Percentiles rank a stretch among this genome's conserved stretches.
These are phyloP conservation scores for Histomonas meleagridis DNA, from an alignment of 208 protist genomes.

Conservation along the genomic window DNA sequence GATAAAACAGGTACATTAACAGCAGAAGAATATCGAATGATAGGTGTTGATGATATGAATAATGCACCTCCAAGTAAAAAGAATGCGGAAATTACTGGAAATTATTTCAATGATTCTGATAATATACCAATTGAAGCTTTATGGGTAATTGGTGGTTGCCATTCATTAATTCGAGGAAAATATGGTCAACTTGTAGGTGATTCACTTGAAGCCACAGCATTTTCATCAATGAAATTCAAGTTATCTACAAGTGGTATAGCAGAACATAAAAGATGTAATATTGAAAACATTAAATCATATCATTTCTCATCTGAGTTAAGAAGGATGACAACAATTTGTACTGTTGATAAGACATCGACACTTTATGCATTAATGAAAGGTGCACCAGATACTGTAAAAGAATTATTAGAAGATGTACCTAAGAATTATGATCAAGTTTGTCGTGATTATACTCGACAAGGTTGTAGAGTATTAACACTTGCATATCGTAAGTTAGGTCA, in stretches of 20 bases:
- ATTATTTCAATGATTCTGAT: not conserved
- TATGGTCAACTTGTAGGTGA: constrained; percentile 7
- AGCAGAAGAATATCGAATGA: constrained; percentile 74
- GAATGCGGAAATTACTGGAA: not conserved
- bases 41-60: constrained; percentile 51
- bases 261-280: not conserved
- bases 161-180: not conserved
- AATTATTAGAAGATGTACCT: not conserved
- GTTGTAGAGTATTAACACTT: constrained; percentile 40
- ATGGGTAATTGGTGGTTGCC: constrained; percentile 3
- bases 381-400: constrained; percentile 39
- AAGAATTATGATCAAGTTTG: constrained; percentile 35
- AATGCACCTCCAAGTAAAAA: constrained; percentile 38
- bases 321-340: constrained; percentile 37
- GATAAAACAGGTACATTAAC: constrained; percentile 99
- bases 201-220: constrained; percentile 18
- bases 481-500: not conserved
- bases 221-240: not conserved
- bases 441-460: constrained; percentile 39
- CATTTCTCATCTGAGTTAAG: constrained; percentile 26
- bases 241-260: not conserved
- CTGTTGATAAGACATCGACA: not conserved
- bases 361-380: constrained; percentile 39
- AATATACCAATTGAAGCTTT: not conserved
- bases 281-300: not conserved